phyloP scores from a whole-genome alignment of 176 grass and related monocot genomes.

The Panicum miliaceum region DNA sequence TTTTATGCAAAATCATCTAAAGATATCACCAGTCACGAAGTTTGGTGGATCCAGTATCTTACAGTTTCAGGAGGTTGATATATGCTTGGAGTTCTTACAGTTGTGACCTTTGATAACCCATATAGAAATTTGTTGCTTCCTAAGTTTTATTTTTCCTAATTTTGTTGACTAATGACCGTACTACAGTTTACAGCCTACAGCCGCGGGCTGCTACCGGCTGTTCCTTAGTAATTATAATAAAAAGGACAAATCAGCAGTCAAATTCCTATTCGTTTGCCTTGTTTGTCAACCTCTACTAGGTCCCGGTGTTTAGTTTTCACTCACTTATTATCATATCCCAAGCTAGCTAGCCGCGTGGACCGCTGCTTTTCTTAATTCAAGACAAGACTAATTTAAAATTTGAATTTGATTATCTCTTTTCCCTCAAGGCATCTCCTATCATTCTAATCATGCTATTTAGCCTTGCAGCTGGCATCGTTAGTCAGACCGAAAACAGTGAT shows the following conservation, averaged over 20 bases:
- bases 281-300: not conserved
- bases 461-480: not conserved
- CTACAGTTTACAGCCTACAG: not conserved
- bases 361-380: not conserved
- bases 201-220: not conserved
- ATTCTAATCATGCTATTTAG: not conserved
- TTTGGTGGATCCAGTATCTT: not conserved
- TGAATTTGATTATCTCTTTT: not conserved
- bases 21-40: not conserved
- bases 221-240: not conserved
- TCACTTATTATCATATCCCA: not conserved
- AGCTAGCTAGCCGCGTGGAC: constrained; percentile 13
- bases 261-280: not conserved
- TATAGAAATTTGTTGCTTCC: not conserved
- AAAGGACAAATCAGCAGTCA: constrained; percentile 18
- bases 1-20: not conserved
- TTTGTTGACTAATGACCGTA: not conserved
- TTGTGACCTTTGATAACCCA: not conserved
- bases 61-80: not conserved
- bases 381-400: not conserved
- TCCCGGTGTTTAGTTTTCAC: not conserved
- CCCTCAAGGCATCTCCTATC: not conserved
- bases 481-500: not conserved
- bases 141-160: too few relatives aligned
- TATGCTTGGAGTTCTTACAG: not conserved